phyloP scores from a whole-genome alignment of 306 rosid genomes.

The Dalbergia oliveri region DNA sequence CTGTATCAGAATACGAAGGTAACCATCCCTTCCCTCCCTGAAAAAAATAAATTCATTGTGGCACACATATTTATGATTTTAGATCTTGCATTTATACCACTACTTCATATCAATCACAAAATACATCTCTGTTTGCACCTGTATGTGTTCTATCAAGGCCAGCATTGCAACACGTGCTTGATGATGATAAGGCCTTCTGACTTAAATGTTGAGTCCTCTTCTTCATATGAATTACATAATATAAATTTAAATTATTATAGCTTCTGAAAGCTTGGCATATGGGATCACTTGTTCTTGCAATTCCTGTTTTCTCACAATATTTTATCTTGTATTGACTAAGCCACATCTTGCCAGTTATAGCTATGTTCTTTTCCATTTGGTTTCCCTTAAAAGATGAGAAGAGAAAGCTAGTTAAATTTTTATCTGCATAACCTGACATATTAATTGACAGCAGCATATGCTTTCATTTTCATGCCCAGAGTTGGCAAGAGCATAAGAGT shows the following conservation, averaged over 20 bases:
- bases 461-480: slow-evolving; percentile 40
- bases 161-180: slow-evolving; percentile 9
- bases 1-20: slow-evolving; percentile 82
- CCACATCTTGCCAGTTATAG: slow-evolving; percentile 15
- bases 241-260: neutral
- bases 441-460: slow-evolving; percentile 44
- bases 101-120: neutral
- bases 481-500: slow-evolving; percentile 39
- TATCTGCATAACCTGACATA: slow-evolving; percentile 34
- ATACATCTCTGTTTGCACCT: neutral
- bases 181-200: slow-evolving; percentile 2
- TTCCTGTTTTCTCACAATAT: slow-evolving; percentile 29
- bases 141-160: neutral
- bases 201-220: slow-evolving; percentile 4
- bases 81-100: slow-evolving; percentile 2
- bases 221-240: slow-evolving; percentile 10
- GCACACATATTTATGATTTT: slow-evolving; percentile 9
- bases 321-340: slow-evolving; percentile 22
- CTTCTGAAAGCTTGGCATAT: slow-evolving; percentile 14
- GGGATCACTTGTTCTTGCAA: slow-evolving; percentile 21
- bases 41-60: neutral
- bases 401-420: slow-evolving; percentile 39
- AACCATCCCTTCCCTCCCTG: slow-evolving; percentile 17
- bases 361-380: slow-evolving; percentile 20
- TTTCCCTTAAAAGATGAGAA: slow-evolving; percentile 35